phyloP scores from a whole-genome alignment of 192 early-diverging fungal species.

The Piromyces sp. region DNA sequence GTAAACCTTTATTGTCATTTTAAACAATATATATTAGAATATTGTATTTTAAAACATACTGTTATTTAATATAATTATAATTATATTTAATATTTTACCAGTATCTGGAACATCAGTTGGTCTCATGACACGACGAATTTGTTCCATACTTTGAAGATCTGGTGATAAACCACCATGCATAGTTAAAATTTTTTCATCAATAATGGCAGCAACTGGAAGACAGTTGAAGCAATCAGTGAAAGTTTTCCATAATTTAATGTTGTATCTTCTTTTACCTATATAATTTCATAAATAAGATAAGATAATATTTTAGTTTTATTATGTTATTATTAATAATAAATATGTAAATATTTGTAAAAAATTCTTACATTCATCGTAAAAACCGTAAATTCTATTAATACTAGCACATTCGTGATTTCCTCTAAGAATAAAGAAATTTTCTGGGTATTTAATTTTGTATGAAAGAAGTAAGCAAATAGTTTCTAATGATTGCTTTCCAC shows the following conservation, averaged over 20 bases:
- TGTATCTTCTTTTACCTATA: constrained; percentile 82
- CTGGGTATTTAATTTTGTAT: constrained; percentile 99
- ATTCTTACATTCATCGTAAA: constrained; percentile 85
- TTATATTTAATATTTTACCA: constrained; percentile 20
- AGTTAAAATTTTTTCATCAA: constrained; percentile 95
- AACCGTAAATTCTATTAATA: constrained; percentile 94
- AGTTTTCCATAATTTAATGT: constrained; percentile 98
- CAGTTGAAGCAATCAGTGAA: constrained; percentile 99
- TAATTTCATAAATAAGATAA: background rate
- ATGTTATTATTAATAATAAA: too few relatives aligned
- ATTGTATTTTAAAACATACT: too few relatives aligned
- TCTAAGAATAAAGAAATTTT: constrained; percentile 97
- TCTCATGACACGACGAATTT: constrained; percentile 89
- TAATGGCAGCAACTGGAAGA: constrained; percentile 87
- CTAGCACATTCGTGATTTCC: constrained; percentile 97
- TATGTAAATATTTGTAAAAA: background rate
- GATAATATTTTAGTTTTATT: too few relatives aligned
- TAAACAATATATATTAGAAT: too few relatives aligned
- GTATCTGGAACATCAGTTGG: constrained; percentile 97
- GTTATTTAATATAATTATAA: too few relatives aligned
- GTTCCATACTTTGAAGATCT: constrained; percentile 92
- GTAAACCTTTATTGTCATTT: too few relatives aligned
- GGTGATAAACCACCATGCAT: constrained; percentile 98
- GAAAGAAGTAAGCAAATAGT: constrained; percentile 93
- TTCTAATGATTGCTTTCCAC: constrained; percentile 93